These are phyloP conservation scores for Eucalyptus fibrosa DNA, from an alignment of 345 rosid genomes.

Conservation along the genomic window DNA sequence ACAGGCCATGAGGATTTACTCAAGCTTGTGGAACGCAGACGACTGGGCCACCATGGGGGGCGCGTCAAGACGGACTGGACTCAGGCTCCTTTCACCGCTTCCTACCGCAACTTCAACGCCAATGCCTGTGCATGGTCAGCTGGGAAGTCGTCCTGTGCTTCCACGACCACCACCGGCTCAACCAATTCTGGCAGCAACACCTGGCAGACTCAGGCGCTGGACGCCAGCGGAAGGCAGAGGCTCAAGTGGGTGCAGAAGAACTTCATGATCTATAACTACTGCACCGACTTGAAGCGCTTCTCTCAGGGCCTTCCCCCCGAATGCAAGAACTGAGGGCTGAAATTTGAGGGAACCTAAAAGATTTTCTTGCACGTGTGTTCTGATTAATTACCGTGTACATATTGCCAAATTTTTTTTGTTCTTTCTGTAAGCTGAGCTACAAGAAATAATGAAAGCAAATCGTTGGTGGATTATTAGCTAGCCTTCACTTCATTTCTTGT, in stretches of 20 bases:
- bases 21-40: constrained; percentile 51
- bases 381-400: neutral
- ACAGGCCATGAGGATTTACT: constrained; percentile 38
- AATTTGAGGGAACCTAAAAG: neutral
- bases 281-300: constrained; percentile 33
- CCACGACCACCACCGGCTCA: neutral
- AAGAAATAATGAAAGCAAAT: neutral
- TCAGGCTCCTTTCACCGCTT: constrained; percentile 44
- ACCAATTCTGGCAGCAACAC: neutral
- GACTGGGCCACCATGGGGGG: constrained; percentile 60
- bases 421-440: neutral
- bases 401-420: neutral
- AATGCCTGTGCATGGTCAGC: constrained; percentile 32
- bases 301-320: constrained; percentile 41
- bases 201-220: constrained; percentile 31
- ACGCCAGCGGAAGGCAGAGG: constrained; percentile 6
- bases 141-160: constrained; percentile 14
- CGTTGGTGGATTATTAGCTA: neutral
- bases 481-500: neutral
- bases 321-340: constrained; percentile 2
- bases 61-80: constrained; percentile 44
- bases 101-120: constrained; percentile 25
- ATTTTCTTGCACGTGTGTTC: neutral
- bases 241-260: constrained; percentile 40
- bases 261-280: constrained; percentile 45